Base-by-base conservation (phyloP, 1,284 basidiomycete species). In the Irpex lacteus region DNA sequence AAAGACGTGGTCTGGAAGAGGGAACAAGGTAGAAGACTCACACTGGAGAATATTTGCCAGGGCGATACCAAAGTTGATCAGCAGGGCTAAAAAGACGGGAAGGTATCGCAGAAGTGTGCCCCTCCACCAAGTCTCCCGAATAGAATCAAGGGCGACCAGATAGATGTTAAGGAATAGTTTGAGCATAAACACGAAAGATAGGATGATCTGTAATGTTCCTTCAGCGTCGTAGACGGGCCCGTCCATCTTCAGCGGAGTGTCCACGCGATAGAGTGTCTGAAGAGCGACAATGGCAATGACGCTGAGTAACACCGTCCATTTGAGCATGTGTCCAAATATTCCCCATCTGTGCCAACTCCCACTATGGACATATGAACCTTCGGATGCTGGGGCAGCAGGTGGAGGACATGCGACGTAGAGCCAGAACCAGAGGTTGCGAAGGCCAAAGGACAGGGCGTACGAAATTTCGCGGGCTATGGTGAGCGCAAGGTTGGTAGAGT, bases 371-470 rank as follows among this genome's bases (percentile, higher is more conserved):
- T 52, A 38, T 15, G 19, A 68, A 60, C 65, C 68, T 63, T 60
- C 67, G 59, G 61, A 64, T 11, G 62, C 63, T 2, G 61, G 64
- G 68, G 85, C 82, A 52, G 78, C 80, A 36, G 76, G 74, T 15
- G 88, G 87, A 59, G 86, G 81, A 66, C 81, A 80, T 19, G 84
- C 81, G 47, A 88, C 84, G 65, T 86, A 84, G 53, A 75, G 76
- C 91, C 90, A 92, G 66, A 87, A 86, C 71, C 87, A 91, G 15
- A 91, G 71, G 70, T 85, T 86, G 52, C 86, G 82, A 57, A 85
- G 75, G 3, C 85, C 86, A 61, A 83, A 72, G 9, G 89, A 84
- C 15, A 90, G 69, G 4, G 86, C 78, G 64, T 87, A 79, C 59
- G 82, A 76, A 34, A 89, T 76, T 72, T 92, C 91, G 55, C 89